phyloP scores from a whole-genome alignment of 2,329 filamentous ascomycete species.

The Diaporthe batatas region DNA sequence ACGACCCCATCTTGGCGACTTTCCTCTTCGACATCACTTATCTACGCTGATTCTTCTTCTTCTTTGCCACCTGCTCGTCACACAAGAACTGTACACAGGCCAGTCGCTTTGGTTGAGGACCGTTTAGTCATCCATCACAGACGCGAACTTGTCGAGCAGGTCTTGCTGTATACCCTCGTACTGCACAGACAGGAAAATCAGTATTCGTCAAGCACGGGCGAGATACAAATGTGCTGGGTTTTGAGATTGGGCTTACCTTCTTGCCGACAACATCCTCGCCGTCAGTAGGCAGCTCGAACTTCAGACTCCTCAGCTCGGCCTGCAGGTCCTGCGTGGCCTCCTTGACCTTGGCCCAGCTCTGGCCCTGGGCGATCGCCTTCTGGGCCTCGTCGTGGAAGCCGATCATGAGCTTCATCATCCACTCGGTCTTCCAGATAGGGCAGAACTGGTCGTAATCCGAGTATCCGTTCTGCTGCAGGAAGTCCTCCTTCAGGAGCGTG shows the following conservation, averaged over 20 bases:
- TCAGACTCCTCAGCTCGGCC: slow-evolving; percentile 87
- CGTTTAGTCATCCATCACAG: slow-evolving; percentile 90
- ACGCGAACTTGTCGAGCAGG: slow-evolving; percentile 98
- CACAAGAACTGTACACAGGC: slow-evolving; percentile 36
- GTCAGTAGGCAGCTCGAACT: slow-evolving; percentile 93
- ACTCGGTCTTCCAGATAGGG: slow-evolving; percentile 99
- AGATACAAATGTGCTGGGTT: slow-evolving; percentile 3
- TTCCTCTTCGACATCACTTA: slow-evolving; percentile 7
- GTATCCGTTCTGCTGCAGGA: slow-evolving; percentile 99
- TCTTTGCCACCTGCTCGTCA: background rate
- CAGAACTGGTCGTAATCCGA: slow-evolving; percentile 99
- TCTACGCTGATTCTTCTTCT: background rate
- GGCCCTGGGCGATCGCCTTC: slow-evolving; percentile 92
- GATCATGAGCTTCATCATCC: slow-evolving; percentile 99
- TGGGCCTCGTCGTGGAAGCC: slow-evolving; percentile 97
- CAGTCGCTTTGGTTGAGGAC: background rate
- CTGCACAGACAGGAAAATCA: slow-evolving; percentile 62
- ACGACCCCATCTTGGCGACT: slow-evolving; percentile 10
- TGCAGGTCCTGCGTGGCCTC: slow-evolving; percentile 92
- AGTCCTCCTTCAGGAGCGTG: slow-evolving; percentile 95
- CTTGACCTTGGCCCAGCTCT: slow-evolving; percentile 92
- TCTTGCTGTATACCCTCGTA: slow-evolving; percentile 92
- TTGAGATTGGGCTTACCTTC: slow-evolving; percentile 73
- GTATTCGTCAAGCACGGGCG: slow-evolving; percentile 43
- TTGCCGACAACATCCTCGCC: slow-evolving; percentile 84